Evolutionary conservation across 2,329 filamentous ascomycete species (phyloP).

Genomic region (Davidsoniella neocaledoniae): DNA sequence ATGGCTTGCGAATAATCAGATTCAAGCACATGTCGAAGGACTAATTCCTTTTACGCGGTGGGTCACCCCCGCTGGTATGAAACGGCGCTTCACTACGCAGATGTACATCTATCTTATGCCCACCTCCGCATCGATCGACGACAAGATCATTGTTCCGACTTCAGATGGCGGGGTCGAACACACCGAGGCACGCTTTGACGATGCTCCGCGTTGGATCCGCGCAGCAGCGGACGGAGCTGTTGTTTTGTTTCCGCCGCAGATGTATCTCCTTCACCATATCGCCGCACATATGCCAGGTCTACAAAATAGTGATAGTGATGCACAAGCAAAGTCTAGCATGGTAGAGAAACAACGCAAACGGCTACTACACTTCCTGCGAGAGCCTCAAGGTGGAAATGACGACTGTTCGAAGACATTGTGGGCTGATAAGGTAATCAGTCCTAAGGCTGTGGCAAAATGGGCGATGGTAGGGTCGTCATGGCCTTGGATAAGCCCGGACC

Average conservation of each 20-base stretch:
- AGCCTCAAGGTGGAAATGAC: constrained; percentile 22
- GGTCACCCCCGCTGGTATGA: constrained; percentile 61
- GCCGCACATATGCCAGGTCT: constrained; percentile 20
- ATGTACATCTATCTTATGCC: constrained; percentile 94
- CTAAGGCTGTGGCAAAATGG: constrained; percentile 29
- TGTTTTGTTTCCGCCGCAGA: constrained; percentile 81
- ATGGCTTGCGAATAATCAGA: constrained; percentile 42
- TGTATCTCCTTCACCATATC: constrained; percentile 50
- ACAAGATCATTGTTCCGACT: constrained; percentile 40
- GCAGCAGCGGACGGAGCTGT: constrained; percentile 48
- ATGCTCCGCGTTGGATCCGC: constrained; percentile 50
- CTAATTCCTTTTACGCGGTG: constrained; percentile 78
- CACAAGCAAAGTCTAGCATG: constrained; percentile 20
- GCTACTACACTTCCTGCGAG: constrained; percentile 26
- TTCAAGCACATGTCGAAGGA: constrained; percentile 39
- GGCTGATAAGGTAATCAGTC: constrained; percentile 46
- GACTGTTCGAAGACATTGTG: constrained; percentile 32
- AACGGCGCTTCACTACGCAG: constrained; percentile 76
- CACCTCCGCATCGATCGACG: constrained; percentile 23
- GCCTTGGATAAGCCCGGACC: constrained; percentile 40
- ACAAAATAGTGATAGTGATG: constrained; percentile 5
- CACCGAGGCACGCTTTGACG: constrained; percentile 64
- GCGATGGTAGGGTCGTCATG: constrained; percentile 33
- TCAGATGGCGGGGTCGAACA: constrained; percentile 52
- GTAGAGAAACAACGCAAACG: constrained; percentile 37